Evolutionary conservation across 2,329 filamentous ascomycete genomes (phyloP).

Genomic region (Didymella exigua): DNA sequence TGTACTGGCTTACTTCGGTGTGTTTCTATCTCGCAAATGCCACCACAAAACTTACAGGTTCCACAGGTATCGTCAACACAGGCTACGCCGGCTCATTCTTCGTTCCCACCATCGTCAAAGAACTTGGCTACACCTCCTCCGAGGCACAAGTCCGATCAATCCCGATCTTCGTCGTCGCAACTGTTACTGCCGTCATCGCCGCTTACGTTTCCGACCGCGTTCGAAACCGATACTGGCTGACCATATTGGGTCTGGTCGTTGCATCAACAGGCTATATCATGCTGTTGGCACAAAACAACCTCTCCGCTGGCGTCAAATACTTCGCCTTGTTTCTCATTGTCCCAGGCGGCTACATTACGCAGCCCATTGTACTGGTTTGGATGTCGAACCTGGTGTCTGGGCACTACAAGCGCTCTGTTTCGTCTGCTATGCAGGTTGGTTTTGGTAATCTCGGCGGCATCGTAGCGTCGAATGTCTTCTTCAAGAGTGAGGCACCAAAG

Average conservation of each 20-base stretch:
- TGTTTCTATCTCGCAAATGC: neutral
- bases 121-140: constrained; percentile 47
- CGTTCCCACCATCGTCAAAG: constrained; percentile 49
- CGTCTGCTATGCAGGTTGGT: constrained; percentile 54
- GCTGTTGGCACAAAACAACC: constrained; percentile 54
- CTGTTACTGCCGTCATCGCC: constrained; percentile 41
- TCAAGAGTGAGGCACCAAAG: constrained; percentile 52
- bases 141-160: constrained; percentile 48
- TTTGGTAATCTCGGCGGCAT: constrained; percentile 59
- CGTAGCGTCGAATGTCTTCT: constrained; percentile 58
- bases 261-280: constrained; percentile 62
- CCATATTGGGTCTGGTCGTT: constrained; percentile 55
- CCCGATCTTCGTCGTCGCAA: constrained; percentile 49
- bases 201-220: constrained; percentile 58
- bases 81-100: constrained; percentile 54
- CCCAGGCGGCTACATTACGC: constrained; percentile 60
- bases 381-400: constrained; percentile 63
- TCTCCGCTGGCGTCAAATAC: constrained; percentile 57
- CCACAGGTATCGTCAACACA: constrained; percentile 50
- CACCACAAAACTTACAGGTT: neutral
- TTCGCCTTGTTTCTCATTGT: constrained; percentile 62
- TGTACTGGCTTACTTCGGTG: constrained; percentile 30
- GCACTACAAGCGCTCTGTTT: constrained; percentile 62
- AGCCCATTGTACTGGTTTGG: constrained; percentile 63
- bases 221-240: constrained; percentile 60